Base-by-base conservation (phyloP, 345 rosid genomes). In the Bruguiera sexangula region DNA sequence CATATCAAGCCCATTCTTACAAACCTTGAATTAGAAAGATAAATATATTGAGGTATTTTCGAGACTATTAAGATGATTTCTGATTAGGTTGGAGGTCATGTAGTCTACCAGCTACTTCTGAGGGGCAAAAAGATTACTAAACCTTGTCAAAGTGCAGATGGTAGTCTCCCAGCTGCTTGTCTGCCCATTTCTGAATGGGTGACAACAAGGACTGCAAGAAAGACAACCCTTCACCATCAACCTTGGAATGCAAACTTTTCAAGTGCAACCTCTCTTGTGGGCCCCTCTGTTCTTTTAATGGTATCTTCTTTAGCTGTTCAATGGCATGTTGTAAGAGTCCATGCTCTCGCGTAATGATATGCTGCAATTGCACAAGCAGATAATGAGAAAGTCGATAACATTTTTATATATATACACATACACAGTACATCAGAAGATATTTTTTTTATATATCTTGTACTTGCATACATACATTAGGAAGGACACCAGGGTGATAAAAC, bases 251-350 rank as follows among this genome's bases (percentile, higher is more conserved):
- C 83, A 95, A 86, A 80, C 86, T 86, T 81, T 88, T 86, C 85
- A 95, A 80, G 76, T 95, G 99, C 73, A 86, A 76, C 78, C 96
- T 89, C 88, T 95, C 99, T 70, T 92, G 98, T 59, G 98, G 97
- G 56, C 96, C 99, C 31, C 96, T 86, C 76, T 95, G 91, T 82
- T 90, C 99, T 81, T 87, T 89, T 73, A 89, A 70, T 27, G 98
- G 93, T 78, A 95, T 89, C 78, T 78, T 90, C 72, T 83, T 92
- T 81, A 95, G 81, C 83, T 95, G 99, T 70, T 86, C 86, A 79
- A 92, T 88, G 69, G 91, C 91, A 80, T 86, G 96, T 60, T 89
- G 86, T 80, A 95, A 71, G 79, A 92, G 80, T 68, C 93, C 88
- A 61, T 77, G 89, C 75, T 92, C 96, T 78, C 83, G 85, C 34